Evolutionary conservation across 2,329 filamentous ascomycete genomes (phyloP).

Genomic region (Paecilomyces sp.): DNA sequence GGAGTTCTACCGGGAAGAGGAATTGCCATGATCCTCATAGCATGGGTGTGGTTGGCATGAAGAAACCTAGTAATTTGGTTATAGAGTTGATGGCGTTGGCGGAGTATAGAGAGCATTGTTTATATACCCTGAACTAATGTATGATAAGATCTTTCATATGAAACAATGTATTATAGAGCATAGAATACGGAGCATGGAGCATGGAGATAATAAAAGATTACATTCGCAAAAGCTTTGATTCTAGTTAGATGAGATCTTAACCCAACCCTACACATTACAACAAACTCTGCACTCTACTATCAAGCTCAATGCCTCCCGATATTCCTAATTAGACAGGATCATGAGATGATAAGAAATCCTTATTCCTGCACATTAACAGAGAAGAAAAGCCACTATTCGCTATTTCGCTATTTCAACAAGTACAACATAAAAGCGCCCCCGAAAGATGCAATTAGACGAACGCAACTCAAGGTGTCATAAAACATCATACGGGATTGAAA

Average conservation of each 20-base stretch:
- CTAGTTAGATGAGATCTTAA: neutral
- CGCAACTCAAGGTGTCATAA: neutral
- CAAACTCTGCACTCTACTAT: neutral
- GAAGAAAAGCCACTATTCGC: neutral
- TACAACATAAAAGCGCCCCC: neutral
- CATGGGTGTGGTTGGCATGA: neutral
- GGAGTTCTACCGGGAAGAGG: slow-evolving; percentile 37
- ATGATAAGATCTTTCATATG: neutral
- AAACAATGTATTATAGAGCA: neutral
- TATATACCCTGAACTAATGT: neutral
- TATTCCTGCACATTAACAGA: neutral
- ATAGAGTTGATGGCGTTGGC: neutral
- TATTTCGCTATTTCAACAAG: neutral
- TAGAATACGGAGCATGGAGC: neutral
- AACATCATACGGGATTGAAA: slow-evolving; percentile 2
- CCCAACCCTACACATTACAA: neutral
- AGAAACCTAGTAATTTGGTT: neutral
- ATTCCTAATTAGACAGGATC: neutral
- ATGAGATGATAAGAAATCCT: neutral
- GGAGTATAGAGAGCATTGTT: neutral
- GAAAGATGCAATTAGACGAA: neutral
- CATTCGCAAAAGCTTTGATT: neutral
- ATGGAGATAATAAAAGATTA: neutral
- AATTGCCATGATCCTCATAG: slow-evolving; percentile 18
- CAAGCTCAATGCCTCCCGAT: neutral